phyloP scores from a whole-genome alignment of 164 flowering plant genomes.

The Tetracentron sinense region DNA sequence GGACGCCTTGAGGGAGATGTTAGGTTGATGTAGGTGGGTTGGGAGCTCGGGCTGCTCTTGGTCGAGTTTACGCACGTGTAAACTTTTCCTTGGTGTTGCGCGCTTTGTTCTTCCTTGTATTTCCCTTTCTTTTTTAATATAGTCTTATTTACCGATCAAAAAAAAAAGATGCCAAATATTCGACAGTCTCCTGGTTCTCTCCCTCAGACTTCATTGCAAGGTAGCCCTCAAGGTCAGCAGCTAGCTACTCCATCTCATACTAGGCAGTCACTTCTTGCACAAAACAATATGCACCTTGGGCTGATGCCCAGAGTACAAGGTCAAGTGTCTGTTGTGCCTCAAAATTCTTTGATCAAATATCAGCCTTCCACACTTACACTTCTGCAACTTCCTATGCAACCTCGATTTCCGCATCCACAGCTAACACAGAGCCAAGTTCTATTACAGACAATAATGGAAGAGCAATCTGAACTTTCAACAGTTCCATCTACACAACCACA shows the following conservation, averaged over 20 bases:
- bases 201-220: constrained; percentile 35
- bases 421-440: constrained; percentile 33
- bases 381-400: constrained; percentile 31
- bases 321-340: constrained; percentile 37
- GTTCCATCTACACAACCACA: constrained; percentile 38
- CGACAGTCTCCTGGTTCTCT: constrained; percentile 48
- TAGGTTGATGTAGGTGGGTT: no score
- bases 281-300: constrained; percentile 37
- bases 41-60: no score
- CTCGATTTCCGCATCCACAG: constrained; percentile 47
- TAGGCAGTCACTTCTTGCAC: constrained; percentile 49
- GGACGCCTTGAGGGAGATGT: no score
- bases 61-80: no score
- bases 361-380: constrained; percentile 32
- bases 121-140: no score
- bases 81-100: no score
- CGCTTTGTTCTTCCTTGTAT: no score
- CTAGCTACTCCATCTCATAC: constrained; percentile 35
- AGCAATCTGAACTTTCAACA: constrained; percentile 35
- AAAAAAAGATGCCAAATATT: no score
- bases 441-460: constrained; percentile 28
- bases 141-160: no score
- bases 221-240: constrained; percentile 31
- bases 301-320: constrained; percentile 35
- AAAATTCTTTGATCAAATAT: constrained; percentile 28